A percentile compares a stretch with the other conserved stretches of the same genome.
phyloP scores from a whole-genome alignment of 148 eudicot genomes.

The Gaultheria prostrata region DNA sequence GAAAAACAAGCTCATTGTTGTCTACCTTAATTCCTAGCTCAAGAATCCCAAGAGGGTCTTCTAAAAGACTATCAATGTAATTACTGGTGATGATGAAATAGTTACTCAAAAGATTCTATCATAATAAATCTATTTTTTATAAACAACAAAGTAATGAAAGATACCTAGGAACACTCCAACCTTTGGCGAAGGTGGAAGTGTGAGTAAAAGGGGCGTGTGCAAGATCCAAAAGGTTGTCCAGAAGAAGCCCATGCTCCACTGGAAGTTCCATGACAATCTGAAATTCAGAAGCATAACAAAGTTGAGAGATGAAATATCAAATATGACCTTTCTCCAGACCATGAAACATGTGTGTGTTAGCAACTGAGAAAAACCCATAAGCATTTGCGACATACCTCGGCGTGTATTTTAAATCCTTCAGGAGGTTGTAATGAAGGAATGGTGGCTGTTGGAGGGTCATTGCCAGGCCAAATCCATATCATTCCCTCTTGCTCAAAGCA shows the following conservation, averaged over 20 bases:
- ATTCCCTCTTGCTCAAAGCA: constrained; percentile 94
- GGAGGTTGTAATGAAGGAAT: constrained; percentile 86
- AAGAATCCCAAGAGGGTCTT: not conserved
- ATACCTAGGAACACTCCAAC: constrained; percentile 94
- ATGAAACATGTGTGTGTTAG: not conserved
- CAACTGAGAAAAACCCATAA: constrained; percentile 2
- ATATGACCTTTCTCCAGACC: not conserved
- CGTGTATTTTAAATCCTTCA: constrained; percentile 77
- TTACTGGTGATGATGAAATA: not conserved
- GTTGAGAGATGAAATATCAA: not conserved
- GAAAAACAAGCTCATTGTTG: not conserved
- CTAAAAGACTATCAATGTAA: not conserved
- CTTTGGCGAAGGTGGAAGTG: constrained; percentile 93
- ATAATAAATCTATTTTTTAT: not conserved
- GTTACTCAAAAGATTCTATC: not conserved
- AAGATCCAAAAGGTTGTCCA: constrained; percentile 94
- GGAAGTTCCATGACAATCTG: constrained; percentile 99
- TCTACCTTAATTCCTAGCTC: not conserved
- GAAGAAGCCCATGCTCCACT: constrained; percentile 87
- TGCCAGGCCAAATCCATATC: constrained; percentile 99
- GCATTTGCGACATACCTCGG: constrained; percentile 56
- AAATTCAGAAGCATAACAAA: constrained; percentile 7
- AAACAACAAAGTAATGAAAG: constrained; percentile 8
- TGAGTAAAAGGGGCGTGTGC: constrained; percentile 97
- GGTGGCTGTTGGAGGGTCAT: constrained; percentile 70